These are phyloP conservation scores for Cucurbita pepo DNA, from an alignment of 306 rosid species.

Conservation along the genomic window DNA sequence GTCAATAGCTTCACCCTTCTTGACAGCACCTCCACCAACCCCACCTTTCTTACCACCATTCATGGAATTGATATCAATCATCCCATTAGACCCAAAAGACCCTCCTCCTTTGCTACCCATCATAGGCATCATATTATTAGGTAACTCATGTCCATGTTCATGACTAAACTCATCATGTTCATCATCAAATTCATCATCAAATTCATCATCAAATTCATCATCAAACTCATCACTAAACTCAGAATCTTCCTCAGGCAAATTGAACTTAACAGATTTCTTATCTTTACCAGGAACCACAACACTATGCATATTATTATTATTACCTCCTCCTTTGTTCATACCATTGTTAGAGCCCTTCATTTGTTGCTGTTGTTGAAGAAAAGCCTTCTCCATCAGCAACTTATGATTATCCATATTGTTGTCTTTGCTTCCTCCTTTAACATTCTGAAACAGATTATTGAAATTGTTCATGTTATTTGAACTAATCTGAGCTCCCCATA, in stretches of 20 bases:
- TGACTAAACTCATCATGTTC: slow-evolving; percentile 35
- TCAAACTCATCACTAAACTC: slow-evolving; percentile 37
- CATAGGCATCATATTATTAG: slow-evolving; percentile 13
- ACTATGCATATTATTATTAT: not conserved
- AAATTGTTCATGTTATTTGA: slow-evolving; percentile 22
- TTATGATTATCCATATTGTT: slow-evolving; percentile 13
- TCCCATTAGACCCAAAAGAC: slow-evolving; percentile 2
- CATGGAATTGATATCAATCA: slow-evolving; percentile 39
- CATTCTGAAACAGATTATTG: slow-evolving; percentile 27
- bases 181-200: slow-evolving; percentile 23
- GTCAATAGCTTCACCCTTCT: slow-evolving; percentile 64
- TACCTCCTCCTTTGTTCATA: not conserved
- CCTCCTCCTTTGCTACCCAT: slow-evolving; percentile 12
- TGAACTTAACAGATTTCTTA: slow-evolving; percentile 66
- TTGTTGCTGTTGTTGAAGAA: slow-evolving; percentile 30
- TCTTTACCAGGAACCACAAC: slow-evolving; percentile 17
- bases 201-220: slow-evolving; percentile 22
- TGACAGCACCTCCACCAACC: slow-evolving; percentile 18
- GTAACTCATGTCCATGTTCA: slow-evolving; percentile 28
- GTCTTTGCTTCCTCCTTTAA: slow-evolving; percentile 28
- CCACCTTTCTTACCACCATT: slow-evolving; percentile 32
- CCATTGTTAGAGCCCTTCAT: slow-evolving; percentile 19
- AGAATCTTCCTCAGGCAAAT: slow-evolving; percentile 39
- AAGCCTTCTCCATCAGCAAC: slow-evolving; percentile 2
- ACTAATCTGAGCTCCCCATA: slow-evolving; percentile 44